Percentiles rank a stretch among this genome's conserved stretches.
Conservation (phyloP, 202 grass and related monocot species). For the Alloteropsis angusta region DNA sequence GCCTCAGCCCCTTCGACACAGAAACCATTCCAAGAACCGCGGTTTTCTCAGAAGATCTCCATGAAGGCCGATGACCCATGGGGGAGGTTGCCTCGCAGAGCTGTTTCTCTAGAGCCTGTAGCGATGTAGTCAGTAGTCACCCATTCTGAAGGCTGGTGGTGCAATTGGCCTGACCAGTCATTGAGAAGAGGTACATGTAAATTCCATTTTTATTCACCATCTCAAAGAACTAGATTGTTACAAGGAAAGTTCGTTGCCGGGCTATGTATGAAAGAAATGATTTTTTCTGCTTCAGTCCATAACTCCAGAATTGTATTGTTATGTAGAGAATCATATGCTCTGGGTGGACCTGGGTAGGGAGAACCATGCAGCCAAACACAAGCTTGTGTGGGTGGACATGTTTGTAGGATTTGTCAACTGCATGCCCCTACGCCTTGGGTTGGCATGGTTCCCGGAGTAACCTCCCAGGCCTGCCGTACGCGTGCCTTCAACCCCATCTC, state of each 20-base stretch:
- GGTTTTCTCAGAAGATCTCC: conserved; percentile 88
- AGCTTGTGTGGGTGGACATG: background rate
- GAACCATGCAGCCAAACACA: background rate
- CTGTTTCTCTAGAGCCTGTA: conserved; percentile 29
- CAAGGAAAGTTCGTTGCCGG: conserved; percentile 6
- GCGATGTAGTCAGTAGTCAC: conserved; percentile 13
- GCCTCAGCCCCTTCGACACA: conserved; percentile 80
- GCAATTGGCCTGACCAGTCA: conserved; percentile 17
- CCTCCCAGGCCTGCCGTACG: conserved; percentile 19
- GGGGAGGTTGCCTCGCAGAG: background rate
- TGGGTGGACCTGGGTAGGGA: background rate
- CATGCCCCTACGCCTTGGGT: background rate
- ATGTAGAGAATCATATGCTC: background rate
- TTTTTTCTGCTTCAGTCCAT: background rate
- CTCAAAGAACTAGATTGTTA: conserved; percentile 23
- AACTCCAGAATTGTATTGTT: background rate
- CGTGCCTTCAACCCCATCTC: background rate
- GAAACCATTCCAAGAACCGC: conserved; percentile 65
- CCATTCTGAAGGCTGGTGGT: conserved; percentile 28
- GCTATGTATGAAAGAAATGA: conserved; percentile 23
- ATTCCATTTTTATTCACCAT: conserved; percentile 40
- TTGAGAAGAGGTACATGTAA: conserved; percentile 37
- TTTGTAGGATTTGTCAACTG: conserved; percentile 1
- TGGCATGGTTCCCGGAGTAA: conserved; percentile 14
- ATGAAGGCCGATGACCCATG: conserved; percentile 69